Percentiles rank a stretch among this genome's conserved stretches.
These are phyloP conservation scores for Ilex asprella DNA, from an alignment of 257 asterid species.

Conservation along the genomic window DNA sequence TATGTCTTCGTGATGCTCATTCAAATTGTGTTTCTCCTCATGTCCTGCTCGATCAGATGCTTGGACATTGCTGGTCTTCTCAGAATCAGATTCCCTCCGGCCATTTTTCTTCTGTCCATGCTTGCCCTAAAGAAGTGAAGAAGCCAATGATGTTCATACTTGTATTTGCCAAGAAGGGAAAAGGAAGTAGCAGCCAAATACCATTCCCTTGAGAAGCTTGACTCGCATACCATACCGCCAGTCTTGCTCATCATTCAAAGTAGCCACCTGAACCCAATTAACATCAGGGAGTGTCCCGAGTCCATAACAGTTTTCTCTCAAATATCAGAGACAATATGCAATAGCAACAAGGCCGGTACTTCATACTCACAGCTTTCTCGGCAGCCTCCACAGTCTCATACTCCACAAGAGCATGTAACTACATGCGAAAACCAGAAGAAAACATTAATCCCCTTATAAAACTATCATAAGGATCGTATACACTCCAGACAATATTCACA, in stretches of 20 bases:
- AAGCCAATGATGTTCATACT: slow-evolving; percentile 1
- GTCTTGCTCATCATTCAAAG: slow-evolving; percentile 83
- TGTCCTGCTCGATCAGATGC: slow-evolving; percentile 38
- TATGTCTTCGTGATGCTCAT: slow-evolving; percentile 63
- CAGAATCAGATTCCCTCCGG: slow-evolving; percentile 62
- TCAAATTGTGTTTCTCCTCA: slow-evolving; percentile 50
- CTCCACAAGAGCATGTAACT: slow-evolving; percentile 95
- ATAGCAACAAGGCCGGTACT: slow-evolving; percentile 9
- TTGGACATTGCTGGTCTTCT: slow-evolving; percentile 41
- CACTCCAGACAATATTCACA: not conserved
- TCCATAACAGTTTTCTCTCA: not conserved
- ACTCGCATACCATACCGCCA: slow-evolving; percentile 98
- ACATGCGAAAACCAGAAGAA: slow-evolving; percentile 13
- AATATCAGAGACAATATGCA: not conserved
- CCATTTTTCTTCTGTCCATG: slow-evolving; percentile 57
- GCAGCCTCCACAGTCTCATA: slow-evolving; percentile 80
- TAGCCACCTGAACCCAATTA: slow-evolving; percentile 48
- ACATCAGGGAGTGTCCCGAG: not conserved
- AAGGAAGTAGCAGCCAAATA: slow-evolving; percentile 19
- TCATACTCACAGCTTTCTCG: slow-evolving; percentile 81
- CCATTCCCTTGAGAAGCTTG: slow-evolving; percentile 76
- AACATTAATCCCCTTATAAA: slow-evolving; percentile 8
- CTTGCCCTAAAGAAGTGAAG: slow-evolving; percentile 41
- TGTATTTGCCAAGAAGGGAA: slow-evolving; percentile 4
- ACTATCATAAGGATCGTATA: not conserved